Conservation (phyloP, 208 protist genomes). For the Leptomonas seymouri region DNA sequence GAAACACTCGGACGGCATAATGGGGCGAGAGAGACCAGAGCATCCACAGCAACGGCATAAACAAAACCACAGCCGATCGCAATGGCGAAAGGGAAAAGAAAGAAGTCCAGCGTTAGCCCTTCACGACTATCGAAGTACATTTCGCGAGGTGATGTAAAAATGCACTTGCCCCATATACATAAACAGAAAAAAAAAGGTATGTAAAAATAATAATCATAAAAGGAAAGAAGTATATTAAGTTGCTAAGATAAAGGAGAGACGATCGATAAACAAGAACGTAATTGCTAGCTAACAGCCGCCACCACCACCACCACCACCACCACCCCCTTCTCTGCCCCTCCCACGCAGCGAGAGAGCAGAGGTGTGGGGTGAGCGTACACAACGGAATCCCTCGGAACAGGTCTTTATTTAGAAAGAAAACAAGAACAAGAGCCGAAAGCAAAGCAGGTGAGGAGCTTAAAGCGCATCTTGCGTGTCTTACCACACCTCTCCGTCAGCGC, state of each 20-base stretch:
- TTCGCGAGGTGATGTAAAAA: neutral
- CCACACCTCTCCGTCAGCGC: conserved; percentile 1
- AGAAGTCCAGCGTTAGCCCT: conserved; percentile 1
- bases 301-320: too few species aligned
- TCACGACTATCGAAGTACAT: neutral
- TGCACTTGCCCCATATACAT: neutral
- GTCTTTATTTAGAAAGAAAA: neutral
- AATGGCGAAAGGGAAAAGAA: neutral
- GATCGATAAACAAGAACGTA: conserved; percentile 10
- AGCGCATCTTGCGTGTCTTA: conserved; percentile 10
- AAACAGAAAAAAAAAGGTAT: neutral
- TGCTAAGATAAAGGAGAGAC: conserved; percentile 12
- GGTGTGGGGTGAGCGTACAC: neutral
- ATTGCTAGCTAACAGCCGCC: conserved; percentile 12
- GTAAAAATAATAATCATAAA: conserved; percentile 12
- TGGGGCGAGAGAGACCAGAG: neutral
- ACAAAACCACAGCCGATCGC: neutral
- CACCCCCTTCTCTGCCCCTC: neutral
- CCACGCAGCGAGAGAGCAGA: neutral
- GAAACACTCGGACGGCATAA: neutral
- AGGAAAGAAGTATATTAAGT: conserved; percentile 18
- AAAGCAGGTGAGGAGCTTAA: neutral
- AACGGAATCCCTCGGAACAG: neutral
- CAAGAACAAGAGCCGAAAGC: neutral
- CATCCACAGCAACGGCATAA: neutral